Percentiles rank a stretch among this genome's conserved stretches.
Conservation (phyloP, 192 early-diverging fungal species). For the Coemansia sp. region DNA sequence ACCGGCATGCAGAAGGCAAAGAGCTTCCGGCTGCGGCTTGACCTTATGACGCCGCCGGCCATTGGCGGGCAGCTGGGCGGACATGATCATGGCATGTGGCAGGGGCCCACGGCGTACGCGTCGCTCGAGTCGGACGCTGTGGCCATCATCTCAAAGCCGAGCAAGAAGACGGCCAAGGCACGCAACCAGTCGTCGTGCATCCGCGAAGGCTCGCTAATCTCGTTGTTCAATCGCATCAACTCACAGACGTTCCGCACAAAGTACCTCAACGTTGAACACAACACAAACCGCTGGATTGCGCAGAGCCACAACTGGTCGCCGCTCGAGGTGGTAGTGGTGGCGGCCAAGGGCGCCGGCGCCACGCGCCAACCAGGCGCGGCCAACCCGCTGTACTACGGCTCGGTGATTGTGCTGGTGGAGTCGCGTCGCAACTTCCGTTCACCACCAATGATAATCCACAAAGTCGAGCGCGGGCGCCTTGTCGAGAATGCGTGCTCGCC, state of each 20-base stretch:
- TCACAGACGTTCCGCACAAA: slow-evolving; percentile 89
- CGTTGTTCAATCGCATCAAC: slow-evolving; percentile 89
- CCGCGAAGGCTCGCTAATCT: slow-evolving; percentile 68
- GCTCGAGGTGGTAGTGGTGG: slow-evolving; percentile 33
- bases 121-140: slow-evolving; percentile 72
- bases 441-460: slow-evolving; percentile 70
- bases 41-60: slow-evolving; percentile 50
- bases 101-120: slow-evolving; percentile 51
- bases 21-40: slow-evolving; percentile 69
- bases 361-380: neutral
- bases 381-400: slow-evolving; percentile 59
- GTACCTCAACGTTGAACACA: slow-evolving; percentile 66
- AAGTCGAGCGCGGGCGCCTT: slow-evolving; percentile 73
- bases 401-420: slow-evolving; percentile 70
- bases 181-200: slow-evolving; percentile 77
- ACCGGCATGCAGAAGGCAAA: slow-evolving; percentile 79
- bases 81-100: slow-evolving; percentile 13
- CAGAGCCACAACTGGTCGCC: slow-evolving; percentile 56
- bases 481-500: slow-evolving; percentile 61
- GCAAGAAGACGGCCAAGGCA: slow-evolving; percentile 85
- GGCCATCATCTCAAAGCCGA: slow-evolving; percentile 89
- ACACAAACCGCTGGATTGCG: slow-evolving; percentile 43
- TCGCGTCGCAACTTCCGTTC: slow-evolving; percentile 61
- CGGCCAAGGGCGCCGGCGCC: neutral
- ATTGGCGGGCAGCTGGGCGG: slow-evolving; percentile 8